A percentile compares a stretch with the other conserved stretches of the same genome.
Evolutionary conservation across 371 early-diverging fungal genomes (phyloP).

Genomic region (Smittium mucronatum): DNA sequence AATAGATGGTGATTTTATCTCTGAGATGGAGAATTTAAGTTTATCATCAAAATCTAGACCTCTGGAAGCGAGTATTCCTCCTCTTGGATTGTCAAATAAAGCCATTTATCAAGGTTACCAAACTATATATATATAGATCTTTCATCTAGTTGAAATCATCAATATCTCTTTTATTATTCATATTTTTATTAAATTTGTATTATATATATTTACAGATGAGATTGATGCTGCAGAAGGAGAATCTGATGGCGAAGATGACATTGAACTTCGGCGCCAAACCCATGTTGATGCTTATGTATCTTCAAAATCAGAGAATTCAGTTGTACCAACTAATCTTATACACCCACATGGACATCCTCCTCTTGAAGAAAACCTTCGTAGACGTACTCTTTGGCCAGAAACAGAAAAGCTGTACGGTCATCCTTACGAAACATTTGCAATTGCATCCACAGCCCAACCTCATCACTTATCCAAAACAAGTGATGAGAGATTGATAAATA

Average conservation of each 20-base stretch:
- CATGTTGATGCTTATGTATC: slow-evolving; percentile 13
- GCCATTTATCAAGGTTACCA: slow-evolving; percentile 46
- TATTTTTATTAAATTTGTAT: neutral
- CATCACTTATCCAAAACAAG: neutral
- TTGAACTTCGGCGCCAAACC: slow-evolving; percentile 24
- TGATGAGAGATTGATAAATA: neutral
- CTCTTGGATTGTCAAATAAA: slow-evolving; percentile 90
- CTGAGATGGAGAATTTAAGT: slow-evolving; percentile 23
- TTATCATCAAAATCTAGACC: slow-evolving; percentile 30
- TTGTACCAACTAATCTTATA: neutral
- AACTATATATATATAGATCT: too few species aligned
- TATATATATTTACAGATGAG: neutral
- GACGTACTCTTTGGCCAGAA: slow-evolving; percentile 95
- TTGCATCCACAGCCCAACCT: slow-evolving; percentile 32
- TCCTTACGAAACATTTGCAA: slow-evolving; percentile 71
- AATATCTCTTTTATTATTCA: neutral
- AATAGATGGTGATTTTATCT: neutral
- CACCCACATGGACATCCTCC: slow-evolving; percentile 42
- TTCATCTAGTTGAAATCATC: neutral
- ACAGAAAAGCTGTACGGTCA: slow-evolving; percentile 91
- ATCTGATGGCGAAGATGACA: slow-evolving; percentile 33
- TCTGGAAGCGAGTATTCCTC: slow-evolving; percentile 72
- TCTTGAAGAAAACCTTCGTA: slow-evolving; percentile 74
- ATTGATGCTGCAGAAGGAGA: slow-evolving; percentile 1
- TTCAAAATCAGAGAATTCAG: neutral